phyloP scores from a whole-genome alignment of 805 yeast species.

The Blastobotrys americana region DNA sequence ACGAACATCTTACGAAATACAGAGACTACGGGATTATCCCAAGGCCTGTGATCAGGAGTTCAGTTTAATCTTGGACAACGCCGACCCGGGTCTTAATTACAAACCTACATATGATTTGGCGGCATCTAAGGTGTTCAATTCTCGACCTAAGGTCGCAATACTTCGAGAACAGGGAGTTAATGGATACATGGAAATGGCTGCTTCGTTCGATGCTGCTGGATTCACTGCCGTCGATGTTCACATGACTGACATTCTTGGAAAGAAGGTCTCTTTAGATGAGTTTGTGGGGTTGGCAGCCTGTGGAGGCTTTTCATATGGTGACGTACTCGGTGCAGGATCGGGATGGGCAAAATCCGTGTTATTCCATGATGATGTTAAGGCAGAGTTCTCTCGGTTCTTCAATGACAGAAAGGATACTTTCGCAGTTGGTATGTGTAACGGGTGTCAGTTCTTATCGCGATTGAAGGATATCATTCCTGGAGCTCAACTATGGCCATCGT shows the following conservation, averaged over 20 bases:
- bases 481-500: constrained; percentile 90
- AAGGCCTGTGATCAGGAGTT: constrained; percentile 81
- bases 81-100: constrained; percentile 84
- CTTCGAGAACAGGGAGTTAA: constrained; percentile 98
- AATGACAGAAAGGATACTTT: constrained; percentile 83
- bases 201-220: constrained; percentile 92
- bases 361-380: constrained; percentile 68
- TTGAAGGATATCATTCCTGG: constrained; percentile 87
- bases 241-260: constrained; percentile 83
- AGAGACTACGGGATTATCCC: constrained; percentile 91
- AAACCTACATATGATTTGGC: constrained; percentile 62
- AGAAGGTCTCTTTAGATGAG: constrained; percentile 61
- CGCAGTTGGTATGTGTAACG: constrained; percentile 97
- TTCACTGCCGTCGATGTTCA: constrained; percentile 92
- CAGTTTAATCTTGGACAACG: constrained; percentile 62
- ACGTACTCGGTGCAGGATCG: constrained; percentile 95
- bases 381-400: constrained; percentile 75
- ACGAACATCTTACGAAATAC: constrained; percentile 82
- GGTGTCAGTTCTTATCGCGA: constrained; percentile 92
- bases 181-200: constrained; percentile 98
- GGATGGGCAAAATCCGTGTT: constrained; percentile 98
- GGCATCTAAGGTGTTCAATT: constrained; percentile 19
- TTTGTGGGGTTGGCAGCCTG: constrained; percentile 96
- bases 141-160: constrained; percentile 87
- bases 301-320: constrained; percentile 99